Percentiles rank a stretch among this genome's conserved stretches.
These are phyloP conservation scores for Dactylellina sp. DNA, from an alignment of 2,329 filamentous ascomycete species.

Conservation along the genomic window DNA sequence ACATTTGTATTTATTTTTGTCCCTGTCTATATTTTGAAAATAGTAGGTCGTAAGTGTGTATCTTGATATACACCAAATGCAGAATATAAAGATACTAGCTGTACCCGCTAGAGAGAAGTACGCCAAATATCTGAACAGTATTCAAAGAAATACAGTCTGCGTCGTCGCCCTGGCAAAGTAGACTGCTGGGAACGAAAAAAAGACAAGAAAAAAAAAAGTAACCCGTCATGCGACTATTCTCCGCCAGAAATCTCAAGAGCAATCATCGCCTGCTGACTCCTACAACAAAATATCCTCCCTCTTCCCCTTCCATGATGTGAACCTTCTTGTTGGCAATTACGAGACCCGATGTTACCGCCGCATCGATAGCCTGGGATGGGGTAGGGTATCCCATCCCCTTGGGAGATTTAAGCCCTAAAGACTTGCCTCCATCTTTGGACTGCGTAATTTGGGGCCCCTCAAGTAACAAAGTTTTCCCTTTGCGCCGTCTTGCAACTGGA, in stretches of 20 bases:
- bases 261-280: conserved; percentile 24
- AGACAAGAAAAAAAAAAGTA: background rate
- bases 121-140: no score
- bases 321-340: background rate
- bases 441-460: background rate
- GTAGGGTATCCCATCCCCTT: conserved; percentile 19
- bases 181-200: no score
- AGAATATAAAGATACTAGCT: no score
- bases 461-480: background rate
- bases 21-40: no score
- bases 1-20: no score
- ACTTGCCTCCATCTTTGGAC: background rate
- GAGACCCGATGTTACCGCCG: conserved; percentile 16
- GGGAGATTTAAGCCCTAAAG: background rate
- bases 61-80: no score
- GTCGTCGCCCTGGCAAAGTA: no score
- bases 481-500: background rate
- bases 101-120: no score
- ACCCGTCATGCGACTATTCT: background rate
- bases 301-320: conserved; percentile 17
- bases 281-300: conserved; percentile 44
- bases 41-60: no score
- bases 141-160: no score
- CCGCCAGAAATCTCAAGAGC: no score
- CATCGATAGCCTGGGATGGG: conserved; percentile 9